Conservation (phyloP, 768 basidiomycete species). For the Cystoderma amianthinum region DNA sequence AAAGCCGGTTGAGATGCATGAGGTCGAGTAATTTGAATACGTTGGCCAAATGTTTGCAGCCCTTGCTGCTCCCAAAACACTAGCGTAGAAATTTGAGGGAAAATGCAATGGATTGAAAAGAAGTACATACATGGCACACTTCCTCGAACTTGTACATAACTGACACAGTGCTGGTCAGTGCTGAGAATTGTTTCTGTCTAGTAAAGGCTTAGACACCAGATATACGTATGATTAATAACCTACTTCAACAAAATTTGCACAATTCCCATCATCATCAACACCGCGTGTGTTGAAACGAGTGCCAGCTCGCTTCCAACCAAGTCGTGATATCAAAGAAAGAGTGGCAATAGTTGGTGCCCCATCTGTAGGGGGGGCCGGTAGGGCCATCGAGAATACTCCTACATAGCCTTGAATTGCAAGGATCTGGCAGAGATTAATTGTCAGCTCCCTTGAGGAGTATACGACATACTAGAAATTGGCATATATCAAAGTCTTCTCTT, state of each 20-base stretch:
- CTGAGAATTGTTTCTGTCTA: slow-evolving; percentile 90
- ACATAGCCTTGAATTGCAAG: slow-evolving; percentile 93
- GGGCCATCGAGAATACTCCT: slow-evolving; percentile 72
- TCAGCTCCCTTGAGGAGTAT: slow-evolving; percentile 7
- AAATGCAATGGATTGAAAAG: slow-evolving; percentile 8
- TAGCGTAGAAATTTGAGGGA: slow-evolving; percentile 20
- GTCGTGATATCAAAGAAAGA: slow-evolving; percentile 74
- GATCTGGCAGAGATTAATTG: slow-evolving; percentile 37
- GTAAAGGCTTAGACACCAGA: slow-evolving; percentile 8
- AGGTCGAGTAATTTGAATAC: slow-evolving; percentile 92
- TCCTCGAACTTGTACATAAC: slow-evolving; percentile 91
- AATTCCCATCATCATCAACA: slow-evolving; percentile 91
- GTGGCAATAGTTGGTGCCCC: slow-evolving; percentile 70
- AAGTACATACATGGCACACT: slow-evolving; percentile 82
- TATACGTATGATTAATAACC: slow-evolving; percentile 10
- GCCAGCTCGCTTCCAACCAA: slow-evolving; percentile 93
- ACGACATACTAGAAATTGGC: slow-evolving; percentile 73
- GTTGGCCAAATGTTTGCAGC: slow-evolving; percentile 88
- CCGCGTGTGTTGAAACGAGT: slow-evolving; percentile 97
- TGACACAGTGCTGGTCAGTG: slow-evolving; percentile 81
- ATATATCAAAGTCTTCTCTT: slow-evolving; percentile 68
- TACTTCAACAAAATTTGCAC: slow-evolving; percentile 96
- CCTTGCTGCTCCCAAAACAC: slow-evolving; percentile 99
- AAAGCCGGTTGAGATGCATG: slow-evolving; percentile 97
- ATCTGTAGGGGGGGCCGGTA: slow-evolving; percentile 68